Conservation (phyloP, 2,329 filamentous ascomycete species). For the Fusarium longipes region DNA sequence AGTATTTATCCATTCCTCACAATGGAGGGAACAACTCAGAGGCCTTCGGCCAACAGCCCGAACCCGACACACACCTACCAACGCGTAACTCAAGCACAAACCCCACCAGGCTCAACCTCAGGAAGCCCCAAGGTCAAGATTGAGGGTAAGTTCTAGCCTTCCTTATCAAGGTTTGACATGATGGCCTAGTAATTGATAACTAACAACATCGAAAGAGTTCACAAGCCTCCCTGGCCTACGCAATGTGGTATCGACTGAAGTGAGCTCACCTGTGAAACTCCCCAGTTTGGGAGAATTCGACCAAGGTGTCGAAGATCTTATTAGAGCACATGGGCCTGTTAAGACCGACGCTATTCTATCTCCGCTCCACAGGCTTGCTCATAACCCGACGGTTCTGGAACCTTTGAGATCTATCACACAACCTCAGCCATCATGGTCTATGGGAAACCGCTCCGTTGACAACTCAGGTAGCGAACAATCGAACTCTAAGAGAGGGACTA, state of each 20-base stretch:
- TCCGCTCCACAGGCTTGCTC: constrained; percentile 43
- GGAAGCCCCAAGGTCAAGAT: constrained; percentile 51
- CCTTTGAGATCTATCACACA: constrained; percentile 28
- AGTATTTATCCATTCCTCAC: constrained; percentile 40
- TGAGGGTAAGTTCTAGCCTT: constrained; percentile 44
- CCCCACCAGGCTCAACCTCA: constrained; percentile 47
- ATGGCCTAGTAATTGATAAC: constrained; percentile 34
- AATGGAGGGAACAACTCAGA: constrained; percentile 20
- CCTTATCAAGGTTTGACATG: neutral
- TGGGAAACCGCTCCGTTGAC: constrained; percentile 18
- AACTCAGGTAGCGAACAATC: constrained; percentile 16
- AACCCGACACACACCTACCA: constrained; percentile 11
- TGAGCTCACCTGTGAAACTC: constrained; percentile 43
- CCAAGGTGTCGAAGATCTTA: constrained; percentile 53
- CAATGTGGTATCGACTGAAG: constrained; percentile 30
- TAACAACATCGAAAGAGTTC: constrained; percentile 41
- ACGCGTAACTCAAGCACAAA: constrained; percentile 35
- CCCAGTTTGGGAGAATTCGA: constrained; percentile 55
- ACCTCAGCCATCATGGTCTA: constrained; percentile 31
- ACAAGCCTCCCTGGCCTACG: constrained; percentile 43
- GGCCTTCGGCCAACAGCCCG: neutral
- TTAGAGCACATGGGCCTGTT: constrained; percentile 47
- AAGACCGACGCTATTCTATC: constrained; percentile 47
- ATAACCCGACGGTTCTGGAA: constrained; percentile 42
- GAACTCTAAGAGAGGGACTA: constrained; percentile 31